Conservation (phyloP, 2,329 filamentous ascomycete genomes). For the Penicillium vulpinum region DNA sequence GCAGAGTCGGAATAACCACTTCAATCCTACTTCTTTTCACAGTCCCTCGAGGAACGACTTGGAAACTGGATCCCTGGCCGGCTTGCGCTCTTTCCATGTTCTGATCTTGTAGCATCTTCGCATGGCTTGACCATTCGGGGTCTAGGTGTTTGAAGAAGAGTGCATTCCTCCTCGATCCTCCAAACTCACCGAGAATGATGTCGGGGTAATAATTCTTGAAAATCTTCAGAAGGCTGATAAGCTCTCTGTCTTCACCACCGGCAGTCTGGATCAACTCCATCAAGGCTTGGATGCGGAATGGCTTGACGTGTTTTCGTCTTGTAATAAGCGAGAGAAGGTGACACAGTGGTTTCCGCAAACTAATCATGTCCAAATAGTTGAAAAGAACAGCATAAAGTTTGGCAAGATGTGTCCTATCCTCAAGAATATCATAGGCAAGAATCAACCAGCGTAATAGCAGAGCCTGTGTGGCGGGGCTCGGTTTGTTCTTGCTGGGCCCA, state of each 20-base stretch:
- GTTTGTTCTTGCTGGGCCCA: constrained; percentile 76
- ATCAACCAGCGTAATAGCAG: constrained; percentile 76
- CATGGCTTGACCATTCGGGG: constrained; percentile 67
- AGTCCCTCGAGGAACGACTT: constrained; percentile 58
- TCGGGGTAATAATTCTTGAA: constrained; percentile 91
- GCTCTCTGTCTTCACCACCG: constrained; percentile 68
- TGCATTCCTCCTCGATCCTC: constrained; percentile 41
- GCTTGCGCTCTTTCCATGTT: constrained; percentile 45
- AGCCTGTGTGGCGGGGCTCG: constrained; percentile 68
- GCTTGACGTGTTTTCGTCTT: constrained; percentile 76
- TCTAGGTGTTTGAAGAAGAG: constrained; percentile 65
- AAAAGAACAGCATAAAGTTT: constrained; percentile 76
- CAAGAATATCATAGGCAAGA: constrained; percentile 70
- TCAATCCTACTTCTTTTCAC: constrained; percentile 53
- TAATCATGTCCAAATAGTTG: constrained; percentile 77
- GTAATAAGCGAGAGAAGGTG: constrained; percentile 79
- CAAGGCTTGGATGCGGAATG: constrained; percentile 76
- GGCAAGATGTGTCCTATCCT: constrained; percentile 63
- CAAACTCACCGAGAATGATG: constrained; percentile 73
- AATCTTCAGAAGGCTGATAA: constrained; percentile 74
- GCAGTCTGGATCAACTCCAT: constrained; percentile 52
- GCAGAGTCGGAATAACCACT: constrained; percentile 64
- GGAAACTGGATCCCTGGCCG: constrained; percentile 58
- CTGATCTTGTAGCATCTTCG: constrained; percentile 67
- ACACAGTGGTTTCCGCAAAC: constrained; percentile 68